Evolutionary conservation across 2,329 filamentous ascomycete genomes (phyloP).

Genomic region (Aspergillus neoniger): DNA sequence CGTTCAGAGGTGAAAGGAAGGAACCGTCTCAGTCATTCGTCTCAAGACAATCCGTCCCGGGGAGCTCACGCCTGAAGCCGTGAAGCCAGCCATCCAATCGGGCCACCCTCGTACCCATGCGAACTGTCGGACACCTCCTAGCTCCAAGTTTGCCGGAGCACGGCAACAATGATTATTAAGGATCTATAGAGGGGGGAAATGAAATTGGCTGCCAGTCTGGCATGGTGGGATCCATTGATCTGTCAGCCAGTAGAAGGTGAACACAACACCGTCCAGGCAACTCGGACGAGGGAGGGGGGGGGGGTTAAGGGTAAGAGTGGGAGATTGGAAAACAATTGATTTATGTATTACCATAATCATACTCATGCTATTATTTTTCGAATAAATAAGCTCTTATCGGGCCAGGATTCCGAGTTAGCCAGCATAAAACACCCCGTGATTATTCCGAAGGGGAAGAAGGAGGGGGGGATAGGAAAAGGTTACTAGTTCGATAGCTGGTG

Average conservation of each 20-base stretch:
- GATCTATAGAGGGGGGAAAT: not conserved
- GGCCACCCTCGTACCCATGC: not conserved
- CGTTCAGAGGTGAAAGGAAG: not conserved
- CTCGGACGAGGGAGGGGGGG: not conserved
- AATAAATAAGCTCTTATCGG: slow-evolving; percentile 21
- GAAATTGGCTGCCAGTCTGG: not conserved
- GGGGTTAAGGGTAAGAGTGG: not conserved
- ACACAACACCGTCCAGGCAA: not conserved
- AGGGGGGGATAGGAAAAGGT: not conserved
- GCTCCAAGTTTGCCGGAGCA: not conserved
- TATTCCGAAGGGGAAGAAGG: not conserved
- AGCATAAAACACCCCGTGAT: slow-evolving; percentile 1
- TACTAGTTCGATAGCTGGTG: not conserved
- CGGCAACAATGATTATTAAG: not conserved
- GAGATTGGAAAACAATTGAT: slow-evolving; percentile 18
- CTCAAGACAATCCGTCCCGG: not conserved
- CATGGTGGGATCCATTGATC: not conserved
- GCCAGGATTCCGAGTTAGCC: slow-evolving; percentile 5
- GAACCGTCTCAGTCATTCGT: not conserved
- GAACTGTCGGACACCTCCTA: not conserved
- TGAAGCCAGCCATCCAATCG: not conserved
- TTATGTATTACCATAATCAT: slow-evolving; percentile 27
- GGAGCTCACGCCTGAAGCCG: not conserved
- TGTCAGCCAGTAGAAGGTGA: slow-evolving; percentile 2
- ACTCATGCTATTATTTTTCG: slow-evolving; percentile 18